A percentile compares a stretch with the other conserved stretches of the same genome.
Evolutionary conservation across 2,329 filamentous ascomycete species (phyloP).

Genomic region (Lojkania enalia): DNA sequence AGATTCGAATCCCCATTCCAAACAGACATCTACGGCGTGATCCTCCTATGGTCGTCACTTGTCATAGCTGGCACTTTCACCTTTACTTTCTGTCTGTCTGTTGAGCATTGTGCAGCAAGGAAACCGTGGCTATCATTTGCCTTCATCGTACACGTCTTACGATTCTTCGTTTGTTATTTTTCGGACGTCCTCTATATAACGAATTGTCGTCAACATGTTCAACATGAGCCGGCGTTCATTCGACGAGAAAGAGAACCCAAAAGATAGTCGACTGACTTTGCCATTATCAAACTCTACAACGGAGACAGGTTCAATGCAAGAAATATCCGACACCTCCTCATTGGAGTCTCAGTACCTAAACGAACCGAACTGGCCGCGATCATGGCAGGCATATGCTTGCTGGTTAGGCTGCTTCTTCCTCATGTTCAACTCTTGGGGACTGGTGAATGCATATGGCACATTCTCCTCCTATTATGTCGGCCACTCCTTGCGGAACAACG

Average conservation of each 20-base stretch:
- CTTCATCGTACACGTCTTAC: too few species aligned
- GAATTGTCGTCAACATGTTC: not conserved
- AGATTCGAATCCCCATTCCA: too few species aligned
- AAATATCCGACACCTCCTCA: constrained; percentile 20
- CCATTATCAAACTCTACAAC: constrained; percentile 30
- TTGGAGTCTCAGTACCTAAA: constrained; percentile 12
- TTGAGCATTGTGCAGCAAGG: too few species aligned
- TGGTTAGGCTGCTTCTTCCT: constrained; percentile 55
- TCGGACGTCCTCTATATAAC: too few species aligned
- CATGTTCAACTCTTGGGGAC: constrained; percentile 55
- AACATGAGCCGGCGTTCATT: constrained; percentile 20
- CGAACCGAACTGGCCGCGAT: constrained; percentile 50
- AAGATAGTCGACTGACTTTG: constrained; percentile 24
- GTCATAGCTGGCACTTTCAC: too few species aligned
- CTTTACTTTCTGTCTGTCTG: too few species aligned
- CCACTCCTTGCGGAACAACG: constrained; percentile 45
- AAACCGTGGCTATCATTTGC: too few species aligned
- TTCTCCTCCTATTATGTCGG: constrained; percentile 55
- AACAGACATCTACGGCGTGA: too few species aligned
- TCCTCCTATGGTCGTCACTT: too few species aligned
- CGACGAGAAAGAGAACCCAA: constrained; percentile 23
- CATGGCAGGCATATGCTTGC: constrained; percentile 50
- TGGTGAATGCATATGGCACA: constrained; percentile 56
- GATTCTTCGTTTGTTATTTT: too few species aligned
- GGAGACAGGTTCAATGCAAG: constrained; percentile 28